A percentile compares a stretch with the other conserved stretches of the same genome.
phyloP scores from a whole-genome alignment of 2,329 filamentous ascomycete genomes.

The Pseudophaeomoniella oleicola region DNA sequence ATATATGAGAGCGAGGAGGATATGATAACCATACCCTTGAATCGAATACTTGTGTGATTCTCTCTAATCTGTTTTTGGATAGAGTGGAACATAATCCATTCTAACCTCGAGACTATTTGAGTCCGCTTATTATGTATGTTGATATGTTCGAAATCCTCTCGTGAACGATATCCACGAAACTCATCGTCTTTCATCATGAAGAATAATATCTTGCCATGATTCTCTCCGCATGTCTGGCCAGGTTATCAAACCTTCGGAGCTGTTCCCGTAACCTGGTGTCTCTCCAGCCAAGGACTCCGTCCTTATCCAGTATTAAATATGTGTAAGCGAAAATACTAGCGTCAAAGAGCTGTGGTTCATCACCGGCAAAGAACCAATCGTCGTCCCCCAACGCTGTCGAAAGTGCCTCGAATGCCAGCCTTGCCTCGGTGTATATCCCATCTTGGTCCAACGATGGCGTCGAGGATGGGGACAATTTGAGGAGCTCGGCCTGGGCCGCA shows the following conservation, averaged over 20 bases:
- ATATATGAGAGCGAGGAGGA: too few relatives aligned
- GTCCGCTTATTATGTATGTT: too few relatives aligned
- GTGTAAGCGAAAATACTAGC: conserved; percentile 84
- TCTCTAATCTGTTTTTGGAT: too few relatives aligned
- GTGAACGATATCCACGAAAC: too few relatives aligned
- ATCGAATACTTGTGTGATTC: too few relatives aligned
- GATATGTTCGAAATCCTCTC: too few relatives aligned
- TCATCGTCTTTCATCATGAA: background rate
- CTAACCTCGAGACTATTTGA: too few relatives aligned
- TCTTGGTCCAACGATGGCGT: conserved; percentile 37
- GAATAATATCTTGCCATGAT: background rate
- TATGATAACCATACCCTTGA: too few relatives aligned
- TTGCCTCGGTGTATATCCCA: conserved; percentile 45
- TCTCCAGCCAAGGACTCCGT: conserved; percentile 40
- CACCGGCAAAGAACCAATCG: conserved; percentile 45
- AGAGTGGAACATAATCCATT: too few relatives aligned
- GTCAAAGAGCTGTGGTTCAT: conserved; percentile 61
- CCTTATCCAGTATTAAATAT: conserved; percentile 56
- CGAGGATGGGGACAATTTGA: conserved; percentile 41
- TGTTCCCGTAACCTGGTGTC: conserved; percentile 45
- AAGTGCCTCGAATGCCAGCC: conserved; percentile 48
- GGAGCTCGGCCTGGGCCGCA: conserved; percentile 61
- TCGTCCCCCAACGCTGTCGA: conserved; percentile 42
- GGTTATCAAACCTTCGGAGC: conserved; percentile 41
- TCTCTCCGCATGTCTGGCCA: conserved; percentile 51